Percentiles rank a stretch among this genome's conserved stretches.
phyloP scores from a whole-genome alignment of 2,329 filamentous ascomycete genomes.

The Scopulariopsis brevicaulis region DNA sequence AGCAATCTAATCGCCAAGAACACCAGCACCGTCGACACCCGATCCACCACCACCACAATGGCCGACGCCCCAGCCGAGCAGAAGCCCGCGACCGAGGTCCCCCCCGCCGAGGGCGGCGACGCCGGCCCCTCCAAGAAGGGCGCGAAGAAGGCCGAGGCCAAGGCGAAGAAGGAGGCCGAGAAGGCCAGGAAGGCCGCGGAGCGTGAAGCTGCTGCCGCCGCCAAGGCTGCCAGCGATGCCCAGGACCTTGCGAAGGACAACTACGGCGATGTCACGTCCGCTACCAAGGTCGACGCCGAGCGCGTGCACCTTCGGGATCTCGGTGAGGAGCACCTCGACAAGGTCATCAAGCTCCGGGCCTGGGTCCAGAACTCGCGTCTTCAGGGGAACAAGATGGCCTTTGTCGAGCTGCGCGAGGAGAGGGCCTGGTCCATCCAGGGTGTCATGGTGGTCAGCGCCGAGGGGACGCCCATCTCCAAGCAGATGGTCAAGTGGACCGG shows the following conservation, averaged over 20 bases:
- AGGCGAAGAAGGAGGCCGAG: slow-evolving; percentile 79
- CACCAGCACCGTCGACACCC: neutral
- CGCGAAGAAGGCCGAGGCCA: slow-evolving; percentile 72
- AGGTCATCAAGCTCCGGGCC: slow-evolving; percentile 64
- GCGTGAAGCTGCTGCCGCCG: slow-evolving; percentile 60
- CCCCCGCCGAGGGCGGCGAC: slow-evolving; percentile 2
- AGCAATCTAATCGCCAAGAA: neutral
- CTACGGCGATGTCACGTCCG: slow-evolving; percentile 61
- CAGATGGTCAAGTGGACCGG: slow-evolving; percentile 94
- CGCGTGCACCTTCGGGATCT: slow-evolving; percentile 51
- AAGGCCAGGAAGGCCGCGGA: slow-evolving; percentile 66
- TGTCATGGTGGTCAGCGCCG: slow-evolving; percentile 63
- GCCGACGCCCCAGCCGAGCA: slow-evolving; percentile 16
- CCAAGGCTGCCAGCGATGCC: slow-evolving; percentile 53
- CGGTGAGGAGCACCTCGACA: slow-evolving; percentile 52
- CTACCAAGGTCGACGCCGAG: slow-evolving; percentile 44
- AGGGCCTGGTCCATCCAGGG: slow-evolving; percentile 71
- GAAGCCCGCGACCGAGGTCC: slow-evolving; percentile 1
- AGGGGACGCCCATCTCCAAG: slow-evolving; percentile 53
- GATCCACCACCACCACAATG: slow-evolving; percentile 11
- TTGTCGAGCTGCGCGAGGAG: slow-evolving; percentile 74
- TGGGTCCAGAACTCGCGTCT: slow-evolving; percentile 81
- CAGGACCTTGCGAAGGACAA: slow-evolving; percentile 63
- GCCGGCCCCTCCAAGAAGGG: slow-evolving; percentile 60
- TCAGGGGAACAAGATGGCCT: slow-evolving; percentile 85